These are phyloP conservation scores for Trametes hirsuta DNA, from an alignment of 1,284 basidiomycete genomes.

Conservation along the genomic window DNA sequence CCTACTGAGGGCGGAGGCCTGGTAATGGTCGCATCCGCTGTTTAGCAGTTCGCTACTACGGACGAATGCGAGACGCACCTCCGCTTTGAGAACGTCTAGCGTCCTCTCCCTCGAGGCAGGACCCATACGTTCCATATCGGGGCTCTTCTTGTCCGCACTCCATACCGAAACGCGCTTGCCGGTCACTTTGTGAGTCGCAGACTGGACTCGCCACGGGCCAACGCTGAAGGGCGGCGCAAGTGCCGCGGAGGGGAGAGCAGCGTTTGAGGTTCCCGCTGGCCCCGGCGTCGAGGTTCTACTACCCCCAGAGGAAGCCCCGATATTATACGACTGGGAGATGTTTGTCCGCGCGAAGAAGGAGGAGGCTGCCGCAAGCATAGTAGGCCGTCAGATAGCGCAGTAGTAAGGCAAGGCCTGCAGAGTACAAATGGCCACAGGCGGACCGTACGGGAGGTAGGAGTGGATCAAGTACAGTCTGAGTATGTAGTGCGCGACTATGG, in stretches of 20 bases:
- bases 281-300: conserved; percentile 68
- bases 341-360: conserved; percentile 89
- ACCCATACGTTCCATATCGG: conserved; percentile 73
- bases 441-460: not conserved
- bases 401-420: too few relatives aligned
- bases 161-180: conserved; percentile 88
- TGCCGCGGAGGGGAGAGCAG: conserved; percentile 43
- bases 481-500: too few relatives aligned
- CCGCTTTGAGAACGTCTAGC: conserved; percentile 84
- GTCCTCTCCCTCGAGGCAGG: conserved; percentile 69
- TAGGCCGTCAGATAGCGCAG: not conserved
- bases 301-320: conserved; percentile 46
- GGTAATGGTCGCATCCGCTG: conserved; percentile 11
- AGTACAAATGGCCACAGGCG: too few relatives aligned
- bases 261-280: conserved; percentile 47
- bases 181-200: conserved; percentile 85
- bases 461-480: not conserved
- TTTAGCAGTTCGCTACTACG: conserved; percentile 9
- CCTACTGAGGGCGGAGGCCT: conserved; percentile 87
- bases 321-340: conserved; percentile 83
- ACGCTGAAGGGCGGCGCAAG: conserved; percentile 64
- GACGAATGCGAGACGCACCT: conserved; percentile 59
- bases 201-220: conserved; percentile 88
- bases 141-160: conserved; percentile 82
- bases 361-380: conserved; percentile 87